Conservation (phyloP, 495 filamentous ascomycete genomes). For the Hyphodiscus hymeniophilus region DNA sequence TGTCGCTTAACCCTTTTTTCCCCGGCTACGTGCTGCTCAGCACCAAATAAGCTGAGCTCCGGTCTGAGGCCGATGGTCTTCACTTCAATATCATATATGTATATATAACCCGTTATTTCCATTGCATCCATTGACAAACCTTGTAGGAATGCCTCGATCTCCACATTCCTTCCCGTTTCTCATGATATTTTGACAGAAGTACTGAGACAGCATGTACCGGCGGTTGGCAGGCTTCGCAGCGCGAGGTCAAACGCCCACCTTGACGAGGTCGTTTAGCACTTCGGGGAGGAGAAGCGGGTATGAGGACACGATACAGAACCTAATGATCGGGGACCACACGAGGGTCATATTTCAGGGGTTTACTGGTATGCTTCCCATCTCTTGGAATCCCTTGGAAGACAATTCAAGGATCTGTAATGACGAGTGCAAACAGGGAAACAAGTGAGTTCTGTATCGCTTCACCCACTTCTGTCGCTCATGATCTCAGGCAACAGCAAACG, state of each 20-base stretch:
- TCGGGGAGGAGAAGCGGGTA: constrained; percentile 24
- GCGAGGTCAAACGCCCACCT: constrained; percentile 3
- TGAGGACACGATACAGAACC: constrained; percentile 60
- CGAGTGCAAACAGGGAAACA: constrained; percentile 36
- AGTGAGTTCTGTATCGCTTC: constrained; percentile 18
- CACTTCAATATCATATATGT: too few relatives aligned
- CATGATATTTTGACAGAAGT: too few relatives aligned
- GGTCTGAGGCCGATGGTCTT: too few relatives aligned
- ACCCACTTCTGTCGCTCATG: not conserved
- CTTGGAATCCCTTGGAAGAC: constrained; percentile 2
- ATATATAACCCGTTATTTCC: too few relatives aligned
- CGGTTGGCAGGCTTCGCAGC: not conserved
- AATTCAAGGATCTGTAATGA: too few relatives aligned
- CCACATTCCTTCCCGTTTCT: too few relatives aligned
- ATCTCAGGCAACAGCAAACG: constrained; percentile 67
- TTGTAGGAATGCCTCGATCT: too few relatives aligned
- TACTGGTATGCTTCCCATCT: constrained; percentile 45
- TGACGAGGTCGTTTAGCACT: constrained; percentile 8
- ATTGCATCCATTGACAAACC: too few relatives aligned
- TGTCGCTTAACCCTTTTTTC: too few relatives aligned
- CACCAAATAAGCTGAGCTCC: too few relatives aligned
- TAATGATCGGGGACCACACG: constrained; percentile 73
- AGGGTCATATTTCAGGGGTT: constrained; percentile 85
- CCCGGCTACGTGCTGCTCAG: too few relatives aligned
- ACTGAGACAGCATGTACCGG: not conserved